Percentiles rank a stretch among this genome's conserved stretches.
Conservation (phyloP, 805 yeast genomes). For the Nakazawaea wickerhamii region DNA sequence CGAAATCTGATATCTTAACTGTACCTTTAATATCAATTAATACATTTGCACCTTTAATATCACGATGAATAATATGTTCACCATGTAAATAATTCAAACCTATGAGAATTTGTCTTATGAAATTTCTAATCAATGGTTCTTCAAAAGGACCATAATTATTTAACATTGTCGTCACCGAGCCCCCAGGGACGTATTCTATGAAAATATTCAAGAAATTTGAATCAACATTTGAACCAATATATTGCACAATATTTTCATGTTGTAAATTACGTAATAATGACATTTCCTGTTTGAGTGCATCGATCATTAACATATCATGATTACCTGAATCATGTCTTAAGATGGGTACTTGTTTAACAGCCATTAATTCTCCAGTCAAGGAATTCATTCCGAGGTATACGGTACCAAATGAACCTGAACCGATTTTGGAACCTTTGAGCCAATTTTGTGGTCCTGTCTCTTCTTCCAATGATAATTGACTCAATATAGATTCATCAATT, state of each 20-base stretch:
- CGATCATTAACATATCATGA: conserved; percentile 47
- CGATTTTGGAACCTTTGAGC: conserved; percentile 91
- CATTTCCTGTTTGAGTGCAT: conserved; percentile 82
- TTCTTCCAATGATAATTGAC: conserved; percentile 28
- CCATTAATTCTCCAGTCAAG: conserved; percentile 91
- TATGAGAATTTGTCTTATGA: conserved; percentile 47
- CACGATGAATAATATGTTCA: conserved; percentile 55
- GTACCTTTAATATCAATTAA: conserved; percentile 54
- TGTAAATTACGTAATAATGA: conserved; percentile 67
- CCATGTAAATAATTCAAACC: conserved; percentile 54
- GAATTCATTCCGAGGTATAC: conserved; percentile 92
- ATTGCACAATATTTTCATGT: conserved; percentile 90
- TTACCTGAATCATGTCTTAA: conserved; percentile 33
- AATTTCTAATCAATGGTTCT: conserved; percentile 52
- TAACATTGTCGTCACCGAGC: conserved; percentile 48
- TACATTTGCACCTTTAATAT: conserved; percentile 61
- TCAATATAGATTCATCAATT: conserved; percentile 33
- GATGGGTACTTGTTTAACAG: conserved; percentile 87
- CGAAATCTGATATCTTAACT: conserved; percentile 62
- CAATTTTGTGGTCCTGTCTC: conserved; percentile 68
- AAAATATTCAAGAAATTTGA: conserved; percentile 72
- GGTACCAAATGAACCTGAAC: conserved; percentile 92
- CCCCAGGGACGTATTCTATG: conserved; percentile 42
- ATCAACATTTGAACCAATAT: conserved; percentile 82
- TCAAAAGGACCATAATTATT: conserved; percentile 57